Conservation (phyloP, 345 rosid species). For the Linum usitatissimum region DNA sequence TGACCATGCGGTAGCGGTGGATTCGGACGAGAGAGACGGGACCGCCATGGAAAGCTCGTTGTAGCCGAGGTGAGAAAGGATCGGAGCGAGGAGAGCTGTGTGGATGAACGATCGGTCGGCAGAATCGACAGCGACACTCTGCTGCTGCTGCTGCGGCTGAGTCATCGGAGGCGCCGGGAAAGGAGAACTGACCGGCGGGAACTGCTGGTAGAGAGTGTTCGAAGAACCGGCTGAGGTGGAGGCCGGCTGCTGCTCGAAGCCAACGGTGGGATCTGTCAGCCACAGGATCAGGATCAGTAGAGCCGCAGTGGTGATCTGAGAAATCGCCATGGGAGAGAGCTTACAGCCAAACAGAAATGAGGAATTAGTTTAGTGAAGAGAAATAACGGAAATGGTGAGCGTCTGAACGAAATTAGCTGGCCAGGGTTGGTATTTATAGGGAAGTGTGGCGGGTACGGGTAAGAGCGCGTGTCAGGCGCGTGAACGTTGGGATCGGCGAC, state of each 20-base stretch:
- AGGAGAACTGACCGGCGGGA: not conserved
- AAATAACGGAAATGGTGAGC: not conserved
- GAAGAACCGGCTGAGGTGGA: conserved; percentile 5
- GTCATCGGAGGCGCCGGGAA: conserved; percentile 4
- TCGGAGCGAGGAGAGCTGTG: conserved; percentile 31
- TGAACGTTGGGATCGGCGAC: not conserved
- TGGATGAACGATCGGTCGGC: conserved; percentile 20
- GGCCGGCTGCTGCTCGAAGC: conserved; percentile 1
- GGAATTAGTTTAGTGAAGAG: not conserved
- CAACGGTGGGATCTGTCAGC: conserved; percentile 4
- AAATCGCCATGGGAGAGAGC: conserved; percentile 21
- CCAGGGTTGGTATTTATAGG: not conserved
- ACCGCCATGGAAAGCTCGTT: conserved; percentile 44
- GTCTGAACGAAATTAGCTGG: not conserved
- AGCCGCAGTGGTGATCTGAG: conserved; percentile 4
- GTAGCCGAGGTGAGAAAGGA: conserved; percentile 58
- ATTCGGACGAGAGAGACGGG: conserved; percentile 33
- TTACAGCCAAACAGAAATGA: not conserved
- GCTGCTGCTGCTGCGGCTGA: conserved; percentile 1
- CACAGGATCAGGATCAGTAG: conserved; percentile 10
- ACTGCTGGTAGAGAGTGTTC: not conserved
- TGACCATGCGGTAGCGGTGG: conserved; percentile 33
- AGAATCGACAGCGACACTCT: conserved; percentile 10
- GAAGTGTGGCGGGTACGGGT: not conserved
- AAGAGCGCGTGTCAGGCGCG: conserved; percentile 8